A percentile compares a stretch with the other conserved stretches of the same genome.
phyloP scores from a whole-genome alignment of 345 rosid species.

The Brassica nigra region DNA sequence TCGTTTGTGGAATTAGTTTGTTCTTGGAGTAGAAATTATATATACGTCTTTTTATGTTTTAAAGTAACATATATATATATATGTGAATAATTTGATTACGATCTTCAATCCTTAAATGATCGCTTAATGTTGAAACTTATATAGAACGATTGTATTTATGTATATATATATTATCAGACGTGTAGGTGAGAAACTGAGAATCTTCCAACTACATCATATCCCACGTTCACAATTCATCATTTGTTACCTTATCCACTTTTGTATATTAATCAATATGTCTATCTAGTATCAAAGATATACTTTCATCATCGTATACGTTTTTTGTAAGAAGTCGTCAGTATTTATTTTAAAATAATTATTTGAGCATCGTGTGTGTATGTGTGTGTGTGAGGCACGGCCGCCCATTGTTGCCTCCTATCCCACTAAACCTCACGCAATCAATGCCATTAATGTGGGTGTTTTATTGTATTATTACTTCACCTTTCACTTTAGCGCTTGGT shows the following conservation, averaged over 20 bases:
- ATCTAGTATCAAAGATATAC: not conserved
- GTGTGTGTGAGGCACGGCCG: not conserved
- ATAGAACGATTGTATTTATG: not conserved
- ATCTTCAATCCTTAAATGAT: not conserved
- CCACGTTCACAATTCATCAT: constrained; percentile 30
- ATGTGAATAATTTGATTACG: not conserved
- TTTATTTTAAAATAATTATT: not conserved
- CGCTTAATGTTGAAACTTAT: not conserved
- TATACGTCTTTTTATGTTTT: not conserved
- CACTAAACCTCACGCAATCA: constrained; percentile 38
- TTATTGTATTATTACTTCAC: constrained; percentile 1
- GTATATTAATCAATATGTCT: not conserved
- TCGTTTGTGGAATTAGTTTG: not conserved
- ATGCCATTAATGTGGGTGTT: constrained; percentile 22
- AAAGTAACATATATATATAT: not conserved
- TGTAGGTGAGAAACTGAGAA: constrained; percentile 27
- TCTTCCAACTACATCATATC: constrained; percentile 9
- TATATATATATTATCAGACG: constrained; percentile 15
- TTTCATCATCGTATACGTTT: not conserved
- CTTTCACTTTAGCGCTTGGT: constrained; percentile 23
- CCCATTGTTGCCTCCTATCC: constrained; percentile 23
- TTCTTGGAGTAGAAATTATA: not conserved
- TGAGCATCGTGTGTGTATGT: not conserved
- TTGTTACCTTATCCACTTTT: constrained; percentile 5
- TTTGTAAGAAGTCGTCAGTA: not conserved